Conservation (phyloP, 352 stramenopile genomes). For the Phytophthora fragariaefolia region DNA sequence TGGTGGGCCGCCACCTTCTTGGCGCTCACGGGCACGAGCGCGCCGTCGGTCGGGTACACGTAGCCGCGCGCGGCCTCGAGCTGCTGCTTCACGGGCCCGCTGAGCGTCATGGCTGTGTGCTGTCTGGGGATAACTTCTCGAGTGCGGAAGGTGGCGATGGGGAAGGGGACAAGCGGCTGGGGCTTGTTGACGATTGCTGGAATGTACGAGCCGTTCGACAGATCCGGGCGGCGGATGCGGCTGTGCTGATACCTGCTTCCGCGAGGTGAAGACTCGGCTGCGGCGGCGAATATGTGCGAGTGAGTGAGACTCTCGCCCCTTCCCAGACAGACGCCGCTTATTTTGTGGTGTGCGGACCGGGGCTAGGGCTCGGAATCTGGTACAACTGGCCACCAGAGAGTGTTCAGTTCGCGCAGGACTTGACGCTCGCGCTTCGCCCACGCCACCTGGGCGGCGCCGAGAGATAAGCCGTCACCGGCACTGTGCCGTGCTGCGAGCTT, state of each 20-base stretch:
- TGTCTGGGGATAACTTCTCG: slow-evolving; percentile 22
- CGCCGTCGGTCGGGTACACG: slow-evolving; percentile 45
- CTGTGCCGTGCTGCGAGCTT: not conserved
- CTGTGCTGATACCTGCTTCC: slow-evolving; percentile 33
- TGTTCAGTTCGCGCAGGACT: not conserved
- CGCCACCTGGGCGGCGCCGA: not conserved
- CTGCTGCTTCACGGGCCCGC: slow-evolving; percentile 55
- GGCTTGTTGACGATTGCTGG: slow-evolving; percentile 9
- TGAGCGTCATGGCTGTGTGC: slow-evolving; percentile 49
- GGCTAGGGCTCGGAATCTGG: not conserved
- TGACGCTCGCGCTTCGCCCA: not conserved
- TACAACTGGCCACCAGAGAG: not conserved
- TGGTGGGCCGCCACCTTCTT: slow-evolving; percentile 45
- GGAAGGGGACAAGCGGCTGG: slow-evolving; percentile 23
- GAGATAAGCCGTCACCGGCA: not conserved
- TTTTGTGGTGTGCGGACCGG: not conserved
- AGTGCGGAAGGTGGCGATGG: slow-evolving; percentile 17
- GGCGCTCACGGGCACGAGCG: slow-evolving; percentile 60
- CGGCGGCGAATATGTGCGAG: slow-evolving; percentile 22
- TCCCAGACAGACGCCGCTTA: slow-evolving; percentile 6
- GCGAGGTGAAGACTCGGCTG: slow-evolving; percentile 23
- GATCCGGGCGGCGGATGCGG: slow-evolving; percentile 21
- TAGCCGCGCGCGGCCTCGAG: slow-evolving; percentile 47
- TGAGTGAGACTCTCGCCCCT: too few relatives aligned
- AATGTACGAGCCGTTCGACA: slow-evolving; percentile 35